phyloP scores from a whole-genome alignment of 2,329 filamentous ascomycete genomes.

The Ceratocystis smalleyi region DNA sequence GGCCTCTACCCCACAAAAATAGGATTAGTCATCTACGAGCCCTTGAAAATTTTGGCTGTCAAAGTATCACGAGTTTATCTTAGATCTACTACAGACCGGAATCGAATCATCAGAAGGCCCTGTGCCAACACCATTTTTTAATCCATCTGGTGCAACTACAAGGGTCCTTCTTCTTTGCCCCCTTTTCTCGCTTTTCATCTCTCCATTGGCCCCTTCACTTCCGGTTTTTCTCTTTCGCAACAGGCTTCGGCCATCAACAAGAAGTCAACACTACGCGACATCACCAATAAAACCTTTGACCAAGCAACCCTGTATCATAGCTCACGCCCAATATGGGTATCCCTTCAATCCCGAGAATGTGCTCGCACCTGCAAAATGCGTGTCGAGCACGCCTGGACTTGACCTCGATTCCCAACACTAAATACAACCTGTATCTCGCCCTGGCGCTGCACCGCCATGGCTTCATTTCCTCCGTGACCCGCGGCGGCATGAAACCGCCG shows the following conservation, averaged over 20 bases:
- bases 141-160: not conserved
- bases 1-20: not conserved
- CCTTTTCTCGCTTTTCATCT: not conserved
- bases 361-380: slow-evolving; percentile 83
- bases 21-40: slow-evolving; percentile 1
- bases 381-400: slow-evolving; percentile 68
- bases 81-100: not conserved
- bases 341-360: slow-evolving; percentile 60
- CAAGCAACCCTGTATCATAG: not conserved
- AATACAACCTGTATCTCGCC: slow-evolving; percentile 57
- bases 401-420: slow-evolving; percentile 67
- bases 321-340: slow-evolving; percentile 28
- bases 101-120: not conserved
- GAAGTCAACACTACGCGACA: not conserved
- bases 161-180: not conserved
- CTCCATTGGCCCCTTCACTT: not conserved
- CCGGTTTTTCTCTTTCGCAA: not conserved
- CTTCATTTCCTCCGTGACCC: slow-evolving; percentile 65
- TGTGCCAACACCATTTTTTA: not conserved
- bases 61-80: slow-evolving; percentile 9
- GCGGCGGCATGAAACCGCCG: slow-evolving; percentile 44
- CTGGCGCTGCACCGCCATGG: slow-evolving; percentile 69
- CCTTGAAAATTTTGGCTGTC: slow-evolving; percentile 8
- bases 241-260: not conserved
- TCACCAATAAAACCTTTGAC: not conserved